These are phyloP conservation scores for Fusarium clavum DNA, from an alignment of 2,329 filamentous ascomycete species.

Conservation along the genomic window DNA sequence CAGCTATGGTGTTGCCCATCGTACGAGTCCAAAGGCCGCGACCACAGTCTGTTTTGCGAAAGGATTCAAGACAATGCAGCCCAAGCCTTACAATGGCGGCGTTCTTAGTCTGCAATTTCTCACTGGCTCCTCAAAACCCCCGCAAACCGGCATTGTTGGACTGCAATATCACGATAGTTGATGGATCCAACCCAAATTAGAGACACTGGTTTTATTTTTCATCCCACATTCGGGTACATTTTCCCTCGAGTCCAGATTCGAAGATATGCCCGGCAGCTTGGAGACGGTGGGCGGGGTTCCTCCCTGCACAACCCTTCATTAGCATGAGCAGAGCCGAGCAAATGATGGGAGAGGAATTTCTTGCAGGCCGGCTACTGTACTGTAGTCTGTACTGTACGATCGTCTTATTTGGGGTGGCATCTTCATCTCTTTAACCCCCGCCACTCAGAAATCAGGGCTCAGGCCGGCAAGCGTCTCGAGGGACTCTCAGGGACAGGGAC, in stretches of 20 bases:
- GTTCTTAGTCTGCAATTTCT: slow-evolving; percentile 9
- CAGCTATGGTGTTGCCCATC: slow-evolving; percentile 33
- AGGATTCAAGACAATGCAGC: slow-evolving; percentile 26
- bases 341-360: slow-evolving; percentile 29
- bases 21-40: slow-evolving; percentile 40
- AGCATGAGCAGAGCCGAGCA: slow-evolving; percentile 33
- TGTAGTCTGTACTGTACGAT: slow-evolving; percentile 28
- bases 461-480: background rate
- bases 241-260: slow-evolving; percentile 35
- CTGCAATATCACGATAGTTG: slow-evolving; percentile 22
- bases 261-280: slow-evolving; percentile 35
- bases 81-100: slow-evolving; percentile 2
- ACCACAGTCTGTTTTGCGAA: slow-evolving; percentile 32
- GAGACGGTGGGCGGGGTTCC: slow-evolving; percentile 23
- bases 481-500: slow-evolving; percentile 3
- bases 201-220: slow-evolving; percentile 9
- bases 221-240: slow-evolving; percentile 1
- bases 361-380: slow-evolving; percentile 33
- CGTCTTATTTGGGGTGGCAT: slow-evolving; percentile 30
- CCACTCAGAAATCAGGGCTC: slow-evolving; percentile 12
- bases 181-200: slow-evolving; percentile 12
- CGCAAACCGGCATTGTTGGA: slow-evolving; percentile 19
- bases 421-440: slow-evolving; percentile 43
- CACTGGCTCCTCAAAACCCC: slow-evolving; percentile 12
- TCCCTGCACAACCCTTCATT: slow-evolving; percentile 30